Base-by-base conservation (phyloP, 768 basidiomycete species). In the Trametes gibbosa region DNA sequence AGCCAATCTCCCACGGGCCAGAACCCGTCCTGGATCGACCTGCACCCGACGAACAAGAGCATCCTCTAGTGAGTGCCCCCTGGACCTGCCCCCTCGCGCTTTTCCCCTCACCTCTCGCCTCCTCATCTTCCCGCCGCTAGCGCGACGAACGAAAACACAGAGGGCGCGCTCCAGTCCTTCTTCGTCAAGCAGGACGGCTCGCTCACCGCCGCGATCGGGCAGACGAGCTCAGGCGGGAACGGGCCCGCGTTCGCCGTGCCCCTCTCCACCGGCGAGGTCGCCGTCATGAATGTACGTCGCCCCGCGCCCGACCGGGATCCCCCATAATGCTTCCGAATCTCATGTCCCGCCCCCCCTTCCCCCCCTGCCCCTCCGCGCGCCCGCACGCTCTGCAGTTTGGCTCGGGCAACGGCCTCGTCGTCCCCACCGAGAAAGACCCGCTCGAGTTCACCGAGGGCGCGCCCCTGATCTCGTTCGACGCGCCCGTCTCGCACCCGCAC, bases 1-100 rank as follows among this genome's bases (percentile, higher is more conserved):
- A 69, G 72, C 63, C 79, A 80, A 68, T 79, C 73, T 9, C 74
- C 81, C 6, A 78, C 81, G 13, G 84, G 83, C 1, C 65, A 65
- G 0, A 82, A 79, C 66, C 77, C 82, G 6, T 85, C 85, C 2
- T 89, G 87, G 87, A 81, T 89, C 24, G 74, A 77, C 7, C 68
- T 72, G 21, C 80, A 86, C 60, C 82, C 82, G 1, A 81, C 77
- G 16, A 83, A 87, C 70, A 73, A 74, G 29, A 82, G 75, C 63
- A 77, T 87, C 34, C 76, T 88, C 49, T 87, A 88, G 87, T 86
- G 62, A 10, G 84, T 73, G n/a, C n/a, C n/a, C n/a, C n/a, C n/a
- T n/a, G n/a, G n/a, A n/a, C n/a, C n/a, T n/a, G n/a, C n/a, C n/a
- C n/a, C 8, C 25, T 25, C 4, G 17, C 3, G 21, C 23, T 24